Evolutionary conservation across 1,139 yeast genomes (phyloP).

Genomic region (Yamadazyma oceani): DNA sequence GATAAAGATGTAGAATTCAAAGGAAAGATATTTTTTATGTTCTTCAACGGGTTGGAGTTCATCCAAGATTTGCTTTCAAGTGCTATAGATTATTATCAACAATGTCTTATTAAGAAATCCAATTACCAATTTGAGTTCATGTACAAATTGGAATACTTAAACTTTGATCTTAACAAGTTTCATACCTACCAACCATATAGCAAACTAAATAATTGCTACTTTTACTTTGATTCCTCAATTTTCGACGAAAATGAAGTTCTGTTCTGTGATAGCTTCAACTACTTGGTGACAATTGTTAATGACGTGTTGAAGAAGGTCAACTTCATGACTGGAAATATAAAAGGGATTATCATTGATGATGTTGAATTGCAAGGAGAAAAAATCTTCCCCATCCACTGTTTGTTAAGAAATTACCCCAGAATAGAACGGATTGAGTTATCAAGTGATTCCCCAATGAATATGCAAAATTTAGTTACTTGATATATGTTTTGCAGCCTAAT

Average conservation of each 20-base stretch:
- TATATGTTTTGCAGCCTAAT: background rate
- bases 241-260: slow-evolving; percentile 14
- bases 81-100: slow-evolving; percentile 31
- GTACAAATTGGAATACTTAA: slow-evolving; percentile 10
- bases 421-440: slow-evolving; percentile 35
- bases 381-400: slow-evolving; percentile 30
- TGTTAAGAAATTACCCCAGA: slow-evolving; percentile 34
- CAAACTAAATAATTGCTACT: slow-evolving; percentile 22
- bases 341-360: slow-evolving; percentile 38
- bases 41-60: slow-evolving; percentile 37
- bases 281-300: slow-evolving; percentile 33
- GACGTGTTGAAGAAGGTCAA: slow-evolving; percentile 38
- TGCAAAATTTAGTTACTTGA: slow-evolving; percentile 8
- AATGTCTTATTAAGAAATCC: slow-evolving; percentile 11
- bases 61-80: slow-evolving; percentile 33
- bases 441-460: slow-evolving; percentile 17
- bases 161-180: slow-evolving; percentile 6
- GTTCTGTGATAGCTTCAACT: slow-evolving; percentile 23
- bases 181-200: slow-evolving; percentile 5
- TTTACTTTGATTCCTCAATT: slow-evolving; percentile 36
- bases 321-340: slow-evolving; percentile 34
- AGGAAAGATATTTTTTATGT: slow-evolving; percentile 41
- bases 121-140: slow-evolving; percentile 8
- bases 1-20: slow-evolving; percentile 17
- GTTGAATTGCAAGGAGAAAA: slow-evolving; percentile 32